Evolutionary conservation across 306 rosid genomes (phyloP), one percentile per base, ranked within the genome.

Genomic region (Geum urbanum): DNA sequence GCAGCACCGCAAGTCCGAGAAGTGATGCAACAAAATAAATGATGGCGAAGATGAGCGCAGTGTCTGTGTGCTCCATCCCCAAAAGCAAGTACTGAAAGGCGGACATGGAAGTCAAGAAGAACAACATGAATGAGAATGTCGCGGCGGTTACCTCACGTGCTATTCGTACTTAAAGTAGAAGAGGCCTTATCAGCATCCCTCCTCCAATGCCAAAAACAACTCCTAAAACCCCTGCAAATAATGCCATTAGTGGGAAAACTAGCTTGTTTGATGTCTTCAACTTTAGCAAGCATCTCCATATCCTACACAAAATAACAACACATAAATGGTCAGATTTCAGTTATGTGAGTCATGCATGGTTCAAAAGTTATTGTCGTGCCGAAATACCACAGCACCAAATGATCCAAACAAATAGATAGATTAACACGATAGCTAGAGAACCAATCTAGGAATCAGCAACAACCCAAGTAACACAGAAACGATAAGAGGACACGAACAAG

Each of bases 171-270:
- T 90, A 96, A 63, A 92, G 92, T 77, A 92, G 96, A 69, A 92
- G 85, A 48, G 98, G 98, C 81, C 90, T 92, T 71, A 90, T 85
- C 7, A 92, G 81, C 96, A 92, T 92, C 70, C 98, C 98, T 74
- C 98, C 98, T 61, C 98, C 96, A 45, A 92, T 92, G 49, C 98
- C 98, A 78, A 89, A 92, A 53, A 86, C 85, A 43, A 96, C 96
- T 20, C 98, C 98, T 69, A 90, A 67, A 32, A 82, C 61, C 72
- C 98, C 98, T 4, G 96, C 91, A 18, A 86, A 55, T 22, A 88
- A 71, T 76, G 98, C 91, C 88, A 89, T 88, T 56, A 74, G 15
- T 70, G 98, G 97, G 81, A 89, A 89, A 48, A 77, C 50, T 66
- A 89, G 82, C 69, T 77, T 84, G 61, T 80, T 79, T 19, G 87